Percentiles rank a stretch among this genome's conserved stretches.
Conservation (phyloP, 2,329 filamentous ascomycete species). For the Ascochyta fabae region DNA sequence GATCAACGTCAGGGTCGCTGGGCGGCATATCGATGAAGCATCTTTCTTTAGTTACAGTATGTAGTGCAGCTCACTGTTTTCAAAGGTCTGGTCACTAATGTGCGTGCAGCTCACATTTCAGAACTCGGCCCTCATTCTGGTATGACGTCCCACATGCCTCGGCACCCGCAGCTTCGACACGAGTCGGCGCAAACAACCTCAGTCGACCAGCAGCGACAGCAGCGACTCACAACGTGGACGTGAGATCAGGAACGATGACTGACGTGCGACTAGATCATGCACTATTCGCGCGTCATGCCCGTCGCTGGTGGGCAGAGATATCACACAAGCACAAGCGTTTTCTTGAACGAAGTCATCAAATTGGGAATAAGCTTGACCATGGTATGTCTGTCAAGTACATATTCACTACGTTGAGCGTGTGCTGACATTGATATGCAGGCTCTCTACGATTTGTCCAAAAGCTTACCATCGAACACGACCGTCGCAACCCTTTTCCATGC, state of each 20-base stretch:
- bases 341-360: constrained; percentile 92
- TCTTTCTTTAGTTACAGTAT: constrained; percentile 69
- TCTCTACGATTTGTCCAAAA: constrained; percentile 83
- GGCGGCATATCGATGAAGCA: constrained; percentile 71
- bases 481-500: constrained; percentile 81
- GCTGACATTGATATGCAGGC: constrained; percentile 51
- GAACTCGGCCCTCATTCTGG: constrained; percentile 79
- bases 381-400: constrained; percentile 18
- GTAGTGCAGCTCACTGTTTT: constrained; percentile 22
- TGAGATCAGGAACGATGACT: constrained; percentile 5
- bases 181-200: constrained; percentile 3
- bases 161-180: constrained; percentile 6
- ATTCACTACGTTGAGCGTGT: background rate
- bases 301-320: constrained; percentile 82
- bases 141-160: constrained; percentile 49
- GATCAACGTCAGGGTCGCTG: constrained; percentile 30
- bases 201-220: background rate
- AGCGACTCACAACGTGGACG: background rate
- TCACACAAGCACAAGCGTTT: constrained; percentile 90
- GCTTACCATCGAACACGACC: constrained; percentile 77
- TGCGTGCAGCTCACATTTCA: constrained; percentile 72
- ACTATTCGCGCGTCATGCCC: constrained; percentile 96
- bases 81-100: constrained; percentile 24
- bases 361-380: constrained; percentile 84
- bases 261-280: constrained; percentile 70